Evolutionary conservation across 345 rosid species (phyloP).

Genomic region (Arabidopsis suecica): DNA sequence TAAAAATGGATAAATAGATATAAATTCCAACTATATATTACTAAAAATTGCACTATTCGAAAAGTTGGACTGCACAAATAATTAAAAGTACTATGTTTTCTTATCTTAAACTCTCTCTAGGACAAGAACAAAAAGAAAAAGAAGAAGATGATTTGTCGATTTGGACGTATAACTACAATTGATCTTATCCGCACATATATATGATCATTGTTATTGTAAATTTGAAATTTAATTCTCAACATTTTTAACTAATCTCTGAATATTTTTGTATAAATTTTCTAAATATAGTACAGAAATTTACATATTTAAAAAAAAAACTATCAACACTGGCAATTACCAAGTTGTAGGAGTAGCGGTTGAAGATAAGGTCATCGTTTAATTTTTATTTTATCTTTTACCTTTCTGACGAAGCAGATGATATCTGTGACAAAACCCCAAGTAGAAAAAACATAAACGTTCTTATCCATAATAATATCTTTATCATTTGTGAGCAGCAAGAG

Average conservation of each 20-base stretch:
- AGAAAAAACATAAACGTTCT: conserved; percentile 9
- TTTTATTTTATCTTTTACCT: neutral
- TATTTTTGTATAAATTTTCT: neutral
- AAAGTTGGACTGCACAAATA: conserved; percentile 8
- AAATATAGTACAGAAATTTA: neutral
- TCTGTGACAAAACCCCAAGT: conserved; percentile 23
- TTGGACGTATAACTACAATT: conserved; percentile 29
- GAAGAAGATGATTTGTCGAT: conserved; percentile 21
- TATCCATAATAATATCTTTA: too few species aligned
- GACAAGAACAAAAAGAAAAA: neutral
- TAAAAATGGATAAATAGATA: neutral
- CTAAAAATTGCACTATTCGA: neutral
- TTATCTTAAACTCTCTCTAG: conserved; percentile 24
- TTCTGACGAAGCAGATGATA: conserved; percentile 34
- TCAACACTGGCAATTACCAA: neutral
- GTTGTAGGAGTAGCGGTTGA: conserved; percentile 29
- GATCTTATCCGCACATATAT: conserved; percentile 40
- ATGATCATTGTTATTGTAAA: neutral
- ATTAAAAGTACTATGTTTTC: neutral
- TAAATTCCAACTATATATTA: conserved; percentile 13
- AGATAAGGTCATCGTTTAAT: conserved; percentile 37
- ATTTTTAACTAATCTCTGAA: neutral
- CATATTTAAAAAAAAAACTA: too few species aligned
- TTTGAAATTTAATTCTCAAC: neutral
- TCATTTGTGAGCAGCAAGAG: neutral